Conservation (phyloP, 768 basidiomycete genomes). For the Rickenella mellea region DNA sequence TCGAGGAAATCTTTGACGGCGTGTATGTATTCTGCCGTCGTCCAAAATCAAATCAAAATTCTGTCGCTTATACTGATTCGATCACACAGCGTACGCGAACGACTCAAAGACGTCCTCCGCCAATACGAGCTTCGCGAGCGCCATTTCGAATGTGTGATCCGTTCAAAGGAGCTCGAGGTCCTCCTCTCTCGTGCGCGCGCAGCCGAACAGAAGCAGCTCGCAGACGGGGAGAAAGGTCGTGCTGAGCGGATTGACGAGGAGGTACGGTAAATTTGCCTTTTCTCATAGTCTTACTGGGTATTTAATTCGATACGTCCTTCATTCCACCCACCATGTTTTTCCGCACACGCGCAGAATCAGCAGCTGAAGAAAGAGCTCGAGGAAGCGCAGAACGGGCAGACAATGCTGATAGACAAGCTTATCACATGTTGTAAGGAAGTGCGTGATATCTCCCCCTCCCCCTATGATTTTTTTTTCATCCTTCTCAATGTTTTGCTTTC, state of each 20-base stretch:
- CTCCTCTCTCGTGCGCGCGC: slow-evolving; percentile 79
- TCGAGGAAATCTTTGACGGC: slow-evolving; percentile 79
- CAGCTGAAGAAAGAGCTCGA: slow-evolving; percentile 71
- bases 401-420: slow-evolving; percentile 74
- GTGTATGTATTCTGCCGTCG: slow-evolving; percentile 45
- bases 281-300: no score
- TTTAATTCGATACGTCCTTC: no score
- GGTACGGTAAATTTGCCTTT: slow-evolving; percentile 33
- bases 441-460: slow-evolving; percentile 16
- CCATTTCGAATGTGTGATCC: slow-evolving; percentile 87
- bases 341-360: slow-evolving; percentile 35
- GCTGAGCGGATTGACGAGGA: slow-evolving; percentile 67
- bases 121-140: slow-evolving; percentile 87
- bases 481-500: neutral
- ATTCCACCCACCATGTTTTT: slow-evolving; percentile 4
- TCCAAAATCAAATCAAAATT: no score
- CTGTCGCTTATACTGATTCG: neutral
- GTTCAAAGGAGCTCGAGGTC: slow-evolving; percentile 87
- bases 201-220: slow-evolving; percentile 78
- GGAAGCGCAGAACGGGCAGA: slow-evolving; percentile 69
- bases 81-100: slow-evolving; percentile 60
- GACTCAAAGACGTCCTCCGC: slow-evolving; percentile 76
- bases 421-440: slow-evolving; percentile 86
- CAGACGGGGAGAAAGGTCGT: slow-evolving; percentile 62
- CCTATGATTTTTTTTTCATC: slow-evolving; percentile 7